These are phyloP conservation scores for Nakaseomyces sp. DNA, from an alignment of 1,139 yeast species.

Conservation along the genomic window DNA sequence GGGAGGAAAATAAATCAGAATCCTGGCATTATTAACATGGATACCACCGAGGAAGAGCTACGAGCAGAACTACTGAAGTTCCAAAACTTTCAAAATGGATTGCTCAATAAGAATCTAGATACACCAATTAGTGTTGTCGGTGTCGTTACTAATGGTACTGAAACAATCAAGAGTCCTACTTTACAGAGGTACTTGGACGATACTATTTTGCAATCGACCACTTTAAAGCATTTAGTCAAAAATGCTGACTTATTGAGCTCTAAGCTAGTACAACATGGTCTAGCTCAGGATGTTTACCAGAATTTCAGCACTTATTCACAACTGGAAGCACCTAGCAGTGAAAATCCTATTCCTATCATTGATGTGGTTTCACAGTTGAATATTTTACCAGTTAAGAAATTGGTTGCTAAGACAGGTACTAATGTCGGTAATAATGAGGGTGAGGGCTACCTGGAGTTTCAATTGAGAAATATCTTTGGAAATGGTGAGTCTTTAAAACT, in stretches of 20 bases:
- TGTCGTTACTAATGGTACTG: conserved; percentile 19
- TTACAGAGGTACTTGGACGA: conserved; percentile 24
- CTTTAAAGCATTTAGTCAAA: conserved; percentile 21
- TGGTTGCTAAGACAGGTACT: conserved; percentile 83
- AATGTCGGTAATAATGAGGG: conserved; percentile 94
- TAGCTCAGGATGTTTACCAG: conserved; percentile 12
- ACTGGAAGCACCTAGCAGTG: background rate
- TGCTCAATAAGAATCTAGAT: background rate
- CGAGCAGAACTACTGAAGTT: background rate
- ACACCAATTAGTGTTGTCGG: conserved; percentile 20
- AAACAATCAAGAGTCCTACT: conserved; percentile 17
- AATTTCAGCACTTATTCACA: conserved; percentile 8
- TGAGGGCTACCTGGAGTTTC: conserved; percentile 76
- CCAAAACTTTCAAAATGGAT: conserved; percentile 1
- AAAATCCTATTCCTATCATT: conserved; percentile 22
- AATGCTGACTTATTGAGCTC: conserved; percentile 23
- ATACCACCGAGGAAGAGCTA: conserved; percentile 1
- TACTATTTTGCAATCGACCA: conserved; percentile 24
- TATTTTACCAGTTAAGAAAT: conserved; percentile 52
- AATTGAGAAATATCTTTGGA: conserved; percentile 70
- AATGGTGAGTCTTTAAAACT: conserved; percentile 75
- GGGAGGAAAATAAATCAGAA: too few species aligned
- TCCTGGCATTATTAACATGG: background rate
- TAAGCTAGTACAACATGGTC: conserved; percentile 24
- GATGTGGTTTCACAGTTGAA: conserved; percentile 50